Percentiles rank a stretch among this genome's conserved stretches.
Evolutionary conservation across 805 yeast genomes (phyloP).

Genomic region (Candida tammaniensis): DNA sequence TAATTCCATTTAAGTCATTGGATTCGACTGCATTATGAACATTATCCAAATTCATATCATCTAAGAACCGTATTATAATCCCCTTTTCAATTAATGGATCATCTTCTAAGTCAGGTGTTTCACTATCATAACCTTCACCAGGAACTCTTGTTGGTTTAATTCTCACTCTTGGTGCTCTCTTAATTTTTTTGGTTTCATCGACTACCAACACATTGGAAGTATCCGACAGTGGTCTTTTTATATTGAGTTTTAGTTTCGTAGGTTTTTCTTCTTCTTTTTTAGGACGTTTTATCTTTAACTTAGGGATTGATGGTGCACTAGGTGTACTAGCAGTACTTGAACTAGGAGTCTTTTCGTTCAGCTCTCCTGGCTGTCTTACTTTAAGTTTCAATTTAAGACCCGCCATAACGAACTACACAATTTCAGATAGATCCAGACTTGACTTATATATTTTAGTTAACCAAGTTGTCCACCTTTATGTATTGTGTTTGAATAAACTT

Average conservation of each 20-base stretch:
- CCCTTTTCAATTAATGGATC: slow-evolving; percentile 93
- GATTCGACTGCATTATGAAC: slow-evolving; percentile 73
- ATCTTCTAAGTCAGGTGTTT: slow-evolving; percentile 93
- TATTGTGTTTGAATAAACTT: too few relatives aligned
- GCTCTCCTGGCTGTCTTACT: slow-evolving; percentile 3
- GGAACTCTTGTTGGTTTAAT: slow-evolving; percentile 67
- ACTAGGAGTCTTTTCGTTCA: slow-evolving; percentile 1
- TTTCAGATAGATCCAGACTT: too few relatives aligned
- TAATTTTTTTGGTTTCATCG: slow-evolving; percentile 5
- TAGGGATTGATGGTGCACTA: slow-evolving; percentile 1
- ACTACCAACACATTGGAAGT: background rate
- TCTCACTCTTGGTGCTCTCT: slow-evolving; percentile 43
- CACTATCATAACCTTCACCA: slow-evolving; percentile 96
- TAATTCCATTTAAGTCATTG: slow-evolving; percentile 70
- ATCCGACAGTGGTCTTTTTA: background rate
- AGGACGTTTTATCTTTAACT: slow-evolving; percentile 5
- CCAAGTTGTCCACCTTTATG: too few relatives aligned
- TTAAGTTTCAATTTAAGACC: slow-evolving; percentile 5
- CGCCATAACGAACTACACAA: slow-evolving; percentile 1
- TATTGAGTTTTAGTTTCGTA: slow-evolving; percentile 14
- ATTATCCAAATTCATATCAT: slow-evolving; percentile 66
- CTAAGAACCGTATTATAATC: slow-evolving; percentile 69
- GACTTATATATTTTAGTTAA: too few relatives aligned
- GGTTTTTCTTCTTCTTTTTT: slow-evolving; percentile 16
- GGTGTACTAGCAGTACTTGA: slow-evolving; percentile 3